Percentiles rank a stretch among this genome's conserved stretches.
These are phyloP conservation scores for cucumber (Cucumis sativus) DNA, from an alignment of 306 rosid genomes.

Conservation along the genomic window DNA sequence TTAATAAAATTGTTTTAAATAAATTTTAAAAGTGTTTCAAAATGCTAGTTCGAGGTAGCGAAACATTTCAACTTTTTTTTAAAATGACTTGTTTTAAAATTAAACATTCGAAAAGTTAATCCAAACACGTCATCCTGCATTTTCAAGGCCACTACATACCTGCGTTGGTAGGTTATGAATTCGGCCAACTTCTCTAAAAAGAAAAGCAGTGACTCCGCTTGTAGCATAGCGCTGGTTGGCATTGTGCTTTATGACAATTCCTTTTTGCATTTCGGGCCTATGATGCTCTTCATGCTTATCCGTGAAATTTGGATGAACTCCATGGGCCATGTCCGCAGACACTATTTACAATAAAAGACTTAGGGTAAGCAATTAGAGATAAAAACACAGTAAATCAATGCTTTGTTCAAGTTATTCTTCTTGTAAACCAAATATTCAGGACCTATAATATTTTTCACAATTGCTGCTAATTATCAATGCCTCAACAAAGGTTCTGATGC, in stretches of 20 bases:
- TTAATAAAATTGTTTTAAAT: too few relatives aligned
- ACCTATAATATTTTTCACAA: too few relatives aligned
- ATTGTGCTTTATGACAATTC: constrained; percentile 84
- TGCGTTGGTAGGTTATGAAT: constrained; percentile 77
- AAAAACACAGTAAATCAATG: background rate
- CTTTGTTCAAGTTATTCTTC: background rate
- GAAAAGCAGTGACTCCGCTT: constrained; percentile 79
- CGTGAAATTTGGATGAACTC: constrained; percentile 84
- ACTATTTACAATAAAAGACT: constrained; percentile 28
- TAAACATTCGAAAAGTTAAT: too few relatives aligned
- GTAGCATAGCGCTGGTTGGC: constrained; percentile 98
- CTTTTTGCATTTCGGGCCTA: constrained; percentile 82
- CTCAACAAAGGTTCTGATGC: too few relatives aligned
- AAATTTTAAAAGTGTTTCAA: too few relatives aligned
- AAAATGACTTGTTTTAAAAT: too few relatives aligned
- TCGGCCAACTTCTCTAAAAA: constrained; percentile 74
- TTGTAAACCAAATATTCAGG: background rate
- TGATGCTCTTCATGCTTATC: constrained; percentile 95
- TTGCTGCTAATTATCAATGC: too few relatives aligned
- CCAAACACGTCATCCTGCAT: too few relatives aligned
- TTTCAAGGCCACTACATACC: constrained; percentile 23
- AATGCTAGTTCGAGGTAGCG: too few relatives aligned
- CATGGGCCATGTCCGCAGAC: constrained; percentile 99
- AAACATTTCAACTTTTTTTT: too few relatives aligned
- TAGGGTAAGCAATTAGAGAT: constrained; percentile 15